Evolutionary conservation across 768 basidiomycete species (phyloP).

Genomic region (Suillus americanus): DNA sequence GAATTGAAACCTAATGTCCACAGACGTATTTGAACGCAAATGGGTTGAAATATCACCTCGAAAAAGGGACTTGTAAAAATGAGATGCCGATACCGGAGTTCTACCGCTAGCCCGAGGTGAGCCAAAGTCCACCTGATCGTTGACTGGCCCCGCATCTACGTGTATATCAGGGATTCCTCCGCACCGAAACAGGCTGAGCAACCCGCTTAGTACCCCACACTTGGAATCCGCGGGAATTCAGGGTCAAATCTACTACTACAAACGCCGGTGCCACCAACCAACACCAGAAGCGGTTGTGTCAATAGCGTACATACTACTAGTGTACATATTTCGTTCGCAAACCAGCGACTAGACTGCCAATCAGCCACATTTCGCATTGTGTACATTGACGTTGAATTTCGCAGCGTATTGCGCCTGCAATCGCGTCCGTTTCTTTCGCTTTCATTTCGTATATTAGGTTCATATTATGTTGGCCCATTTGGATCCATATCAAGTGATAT

Average conservation of each 20-base stretch:
- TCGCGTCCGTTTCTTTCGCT: background rate
- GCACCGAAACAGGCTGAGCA: background rate
- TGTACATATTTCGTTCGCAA: slow-evolving; percentile 1
- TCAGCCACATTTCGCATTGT: background rate
- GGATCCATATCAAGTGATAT: background rate
- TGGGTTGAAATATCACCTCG: slow-evolving; percentile 66
- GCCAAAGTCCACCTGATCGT: background rate
- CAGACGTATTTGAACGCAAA: slow-evolving; percentile 66
- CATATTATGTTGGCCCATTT: background rate
- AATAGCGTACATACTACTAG: background rate
- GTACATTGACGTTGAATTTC: background rate
- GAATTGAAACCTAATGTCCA: background rate
- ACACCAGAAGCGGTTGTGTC: background rate
- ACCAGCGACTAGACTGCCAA: background rate
- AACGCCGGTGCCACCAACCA: background rate
- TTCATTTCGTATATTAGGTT: background rate
- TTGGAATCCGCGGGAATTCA: slow-evolving; percentile 4
- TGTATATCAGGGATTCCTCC: background rate
- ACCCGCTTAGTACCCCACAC: background rate
- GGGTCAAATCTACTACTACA: background rate
- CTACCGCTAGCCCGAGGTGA: background rate
- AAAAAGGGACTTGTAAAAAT: slow-evolving; percentile 62
- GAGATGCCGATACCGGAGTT: slow-evolving; percentile 19
- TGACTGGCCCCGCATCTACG: background rate
- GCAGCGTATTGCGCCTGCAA: background rate